Evolutionary conservation across 768 basidiomycete species (phyloP), one percentile per base, ranked within the genome.

Genomic region (Rhizopogon rudus): DNA sequence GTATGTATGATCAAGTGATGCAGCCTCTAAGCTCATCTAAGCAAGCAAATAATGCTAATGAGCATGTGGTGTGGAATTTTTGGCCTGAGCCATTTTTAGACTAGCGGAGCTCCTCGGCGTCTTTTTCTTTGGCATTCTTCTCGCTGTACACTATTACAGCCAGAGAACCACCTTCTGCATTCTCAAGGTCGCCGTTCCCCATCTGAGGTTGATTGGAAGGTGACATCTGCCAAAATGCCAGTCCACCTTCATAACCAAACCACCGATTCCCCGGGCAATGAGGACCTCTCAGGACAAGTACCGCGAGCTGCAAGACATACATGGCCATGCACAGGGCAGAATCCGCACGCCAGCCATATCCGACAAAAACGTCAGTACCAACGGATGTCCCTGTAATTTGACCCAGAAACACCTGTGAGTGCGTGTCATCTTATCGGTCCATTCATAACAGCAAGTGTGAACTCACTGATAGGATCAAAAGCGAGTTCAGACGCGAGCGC

Each of bases 211-310:
- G 35, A 14, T 49, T 22, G 6, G 20, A 37, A 1, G 35, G 48
- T 5, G 16, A 9, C 2, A 9, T 49, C 35, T 16, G 16, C 48
- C 48, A 22, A 1, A 49, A 25, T 25, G 1, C 64, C 16, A 77
- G 53, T 9, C 83, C 83, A 17, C 83, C 84, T 61, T 83, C 75
- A 60, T 80, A 86, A 16, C 86, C 84, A 63, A 86, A 73, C 85
- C 85, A 86, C 40, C 62, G 59, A 46, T 56, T 53, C 51, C 75
- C 66, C 40, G 61, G 54, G 54, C 65, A 71, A 52, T 68, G 59
- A 13, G 76, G 76, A 0, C 76, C 76, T 37, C 75, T 65, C 14
- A 68, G 60, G n/a, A 72, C 55, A 13, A 77, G 67, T 7, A 76
- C 53, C 6, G 71, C 20, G 1, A 77, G 20, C 16, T 67, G 67